phyloP scores from a whole-genome alignment of 176 grass and related monocot genomes.

The Cenchrus americanus region DNA sequence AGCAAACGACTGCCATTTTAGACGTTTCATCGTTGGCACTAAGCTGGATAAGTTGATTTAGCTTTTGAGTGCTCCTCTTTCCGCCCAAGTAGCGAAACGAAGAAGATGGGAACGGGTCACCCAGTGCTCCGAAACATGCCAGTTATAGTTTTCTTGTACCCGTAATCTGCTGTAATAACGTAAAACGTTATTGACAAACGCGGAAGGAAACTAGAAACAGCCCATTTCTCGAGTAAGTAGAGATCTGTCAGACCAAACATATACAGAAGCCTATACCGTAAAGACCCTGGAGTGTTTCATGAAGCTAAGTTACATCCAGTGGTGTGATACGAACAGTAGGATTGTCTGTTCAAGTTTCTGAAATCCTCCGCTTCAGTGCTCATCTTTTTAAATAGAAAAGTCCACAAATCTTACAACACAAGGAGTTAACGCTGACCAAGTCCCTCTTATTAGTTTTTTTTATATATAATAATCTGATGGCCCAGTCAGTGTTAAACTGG shows the following conservation, averaged over 20 bases:
- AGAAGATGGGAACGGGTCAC: background rate
- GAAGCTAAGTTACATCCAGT: background rate
- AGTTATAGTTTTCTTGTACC: background rate
- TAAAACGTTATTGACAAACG: slow-evolving; percentile 17
- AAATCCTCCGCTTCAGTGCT: background rate
- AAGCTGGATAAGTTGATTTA: slow-evolving; percentile 15
- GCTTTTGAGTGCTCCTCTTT: background rate
- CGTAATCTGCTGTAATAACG: slow-evolving; percentile 32
- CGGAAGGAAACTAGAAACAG: slow-evolving; percentile 12
- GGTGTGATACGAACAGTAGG: background rate
- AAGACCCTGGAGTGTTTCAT: background rate
- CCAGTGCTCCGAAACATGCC: background rate
- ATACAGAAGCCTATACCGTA: background rate
- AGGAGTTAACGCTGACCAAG: background rate
- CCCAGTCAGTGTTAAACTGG: background rate
- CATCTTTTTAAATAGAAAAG: background rate
- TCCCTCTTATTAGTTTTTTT: no score
- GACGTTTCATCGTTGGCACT: background rate
- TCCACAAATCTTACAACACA: background rate
- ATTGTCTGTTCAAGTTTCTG: background rate
- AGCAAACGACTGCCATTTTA: background rate
- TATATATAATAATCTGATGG: background rate
- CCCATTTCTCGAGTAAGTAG: background rate
- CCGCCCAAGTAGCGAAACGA: background rate
- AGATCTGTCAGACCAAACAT: background rate